phyloP scores from a whole-genome alignment of 2,329 filamentous ascomycete species.

The Ophiostoma himal-ulmi region DNA sequence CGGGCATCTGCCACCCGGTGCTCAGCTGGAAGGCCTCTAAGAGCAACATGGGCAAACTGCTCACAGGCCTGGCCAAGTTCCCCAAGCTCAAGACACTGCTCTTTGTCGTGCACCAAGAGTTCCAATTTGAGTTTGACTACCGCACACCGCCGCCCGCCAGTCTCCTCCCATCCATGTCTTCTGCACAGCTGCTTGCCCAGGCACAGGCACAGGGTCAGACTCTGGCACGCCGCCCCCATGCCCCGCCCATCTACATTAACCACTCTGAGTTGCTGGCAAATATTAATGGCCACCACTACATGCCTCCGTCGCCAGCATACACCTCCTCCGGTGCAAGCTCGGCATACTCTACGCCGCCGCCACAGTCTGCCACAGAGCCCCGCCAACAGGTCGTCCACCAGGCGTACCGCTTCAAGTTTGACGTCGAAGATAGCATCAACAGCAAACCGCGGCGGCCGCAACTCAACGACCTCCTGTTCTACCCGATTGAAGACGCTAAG shows the following conservation, averaged over 20 bases:
- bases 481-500: slow-evolving; percentile 30
- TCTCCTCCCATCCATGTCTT: neutral
- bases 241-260: neutral
- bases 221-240: neutral
- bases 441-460: slow-evolving; percentile 40
- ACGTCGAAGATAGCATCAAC: slow-evolving; percentile 44
- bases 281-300: neutral
- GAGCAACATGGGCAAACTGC: slow-evolving; percentile 40
- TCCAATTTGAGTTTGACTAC: slow-evolving; percentile 41
- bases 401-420: slow-evolving; percentile 43
- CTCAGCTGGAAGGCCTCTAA: slow-evolving; percentile 42
- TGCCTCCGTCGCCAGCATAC: neutral
- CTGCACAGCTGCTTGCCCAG: too few species aligned
- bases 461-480: slow-evolving; percentile 38
- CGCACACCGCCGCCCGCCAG: slow-evolving; percentile 23
- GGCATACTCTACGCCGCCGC: neutral
- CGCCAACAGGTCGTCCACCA: slow-evolving; percentile 40
- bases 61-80: slow-evolving; percentile 39
- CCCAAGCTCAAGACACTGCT: slow-evolving; percentile 38
- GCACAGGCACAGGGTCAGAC: neutral
- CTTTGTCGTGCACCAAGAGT: slow-evolving; percentile 45
- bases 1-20: slow-evolving; percentile 42
- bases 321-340: neutral
- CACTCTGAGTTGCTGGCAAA: neutral
- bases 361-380: slow-evolving; percentile 25